Evolutionary conservation across 345 rosid genomes (phyloP).

Genomic region (Zanthoxylum bungeanum): DNA sequence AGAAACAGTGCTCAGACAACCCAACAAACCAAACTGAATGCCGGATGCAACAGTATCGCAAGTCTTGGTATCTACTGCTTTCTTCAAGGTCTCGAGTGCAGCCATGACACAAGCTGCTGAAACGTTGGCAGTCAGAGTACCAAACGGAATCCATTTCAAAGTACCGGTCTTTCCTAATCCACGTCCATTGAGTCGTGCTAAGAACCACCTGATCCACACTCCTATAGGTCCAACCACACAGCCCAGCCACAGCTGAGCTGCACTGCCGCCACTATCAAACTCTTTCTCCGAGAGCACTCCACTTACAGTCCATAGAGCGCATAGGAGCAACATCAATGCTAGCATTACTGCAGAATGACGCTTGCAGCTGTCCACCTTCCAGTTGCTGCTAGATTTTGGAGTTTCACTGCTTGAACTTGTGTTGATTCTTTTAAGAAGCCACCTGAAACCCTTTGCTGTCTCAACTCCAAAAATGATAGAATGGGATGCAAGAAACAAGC

Average conservation of each 20-base stretch:
- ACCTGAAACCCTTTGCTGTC: constrained; percentile 77
- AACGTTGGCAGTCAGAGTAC: constrained; percentile 80
- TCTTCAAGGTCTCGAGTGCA: constrained; percentile 55
- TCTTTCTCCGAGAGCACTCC: constrained; percentile 42
- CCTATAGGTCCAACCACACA: constrained; percentile 75
- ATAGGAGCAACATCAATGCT: constrained; percentile 42
- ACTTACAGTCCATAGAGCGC: constrained; percentile 47
- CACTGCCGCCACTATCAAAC: constrained; percentile 43
- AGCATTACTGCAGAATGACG: constrained; percentile 41
- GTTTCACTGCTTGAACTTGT: constrained; percentile 17
- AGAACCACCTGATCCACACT: constrained; percentile 96
- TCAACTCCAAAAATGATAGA: constrained; percentile 76
- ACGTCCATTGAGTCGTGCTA: constrained; percentile 76
- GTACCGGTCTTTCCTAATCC: constrained; percentile 63
- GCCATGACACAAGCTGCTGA: constrained; percentile 82
- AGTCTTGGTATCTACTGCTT: constrained; percentile 46
- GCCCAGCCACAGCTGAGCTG: constrained; percentile 73
- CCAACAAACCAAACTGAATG: constrained; percentile 75
- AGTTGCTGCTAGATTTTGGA: constrained; percentile 8
- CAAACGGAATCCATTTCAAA: constrained; percentile 88
- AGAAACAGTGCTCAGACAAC: constrained; percentile 86
- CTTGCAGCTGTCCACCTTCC: constrained; percentile 41
- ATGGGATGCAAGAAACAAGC: constrained; percentile 70
- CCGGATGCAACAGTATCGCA: constrained; percentile 50
- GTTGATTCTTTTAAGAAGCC: constrained; percentile 31